Conservation (phyloP, 768 basidiomycete genomes). For the Strobilomyces echinocephalus region DNA sequence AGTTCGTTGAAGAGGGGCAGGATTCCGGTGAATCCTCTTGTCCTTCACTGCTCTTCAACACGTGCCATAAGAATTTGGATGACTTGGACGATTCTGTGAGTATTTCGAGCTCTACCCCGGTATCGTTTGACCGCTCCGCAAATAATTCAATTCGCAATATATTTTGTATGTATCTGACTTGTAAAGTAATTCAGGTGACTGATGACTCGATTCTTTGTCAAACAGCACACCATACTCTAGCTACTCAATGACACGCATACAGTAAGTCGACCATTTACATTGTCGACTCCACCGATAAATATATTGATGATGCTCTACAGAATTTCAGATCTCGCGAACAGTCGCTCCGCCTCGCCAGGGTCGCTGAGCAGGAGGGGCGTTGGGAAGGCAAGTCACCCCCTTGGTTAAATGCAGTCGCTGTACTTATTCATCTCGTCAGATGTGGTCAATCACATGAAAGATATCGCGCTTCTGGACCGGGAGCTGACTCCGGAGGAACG, state of each 20-base stretch:
- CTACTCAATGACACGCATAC: not conserved
- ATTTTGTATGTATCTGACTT: not conserved
- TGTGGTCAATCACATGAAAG: not conserved
- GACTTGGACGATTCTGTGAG: not conserved
- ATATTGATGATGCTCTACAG: too few relatives aligned
- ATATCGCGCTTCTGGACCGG: not conserved
- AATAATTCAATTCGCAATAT: not conserved
- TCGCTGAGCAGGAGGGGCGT: too few relatives aligned
- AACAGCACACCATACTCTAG: not conserved
- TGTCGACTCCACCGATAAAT: not conserved
- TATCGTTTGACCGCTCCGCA: not conserved
- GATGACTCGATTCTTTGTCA: not conserved
- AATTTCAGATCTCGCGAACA: too few relatives aligned
- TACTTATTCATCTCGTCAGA: not conserved
- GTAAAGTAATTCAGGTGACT: not conserved
- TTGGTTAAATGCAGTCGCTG: not conserved
- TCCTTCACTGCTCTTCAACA: not conserved
- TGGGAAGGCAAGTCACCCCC: not conserved
- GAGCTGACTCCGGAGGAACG: not conserved
- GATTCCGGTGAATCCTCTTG: not conserved
- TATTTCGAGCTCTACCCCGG: not conserved
- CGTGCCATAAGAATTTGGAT: not conserved
- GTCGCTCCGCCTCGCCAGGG: too few relatives aligned
- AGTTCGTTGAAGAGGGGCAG: not conserved
- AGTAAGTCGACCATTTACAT: not conserved